phyloP scores from a whole-genome alignment of 192 early-diverging fungal genomes.

The Backusella liffmaniae region DNA sequence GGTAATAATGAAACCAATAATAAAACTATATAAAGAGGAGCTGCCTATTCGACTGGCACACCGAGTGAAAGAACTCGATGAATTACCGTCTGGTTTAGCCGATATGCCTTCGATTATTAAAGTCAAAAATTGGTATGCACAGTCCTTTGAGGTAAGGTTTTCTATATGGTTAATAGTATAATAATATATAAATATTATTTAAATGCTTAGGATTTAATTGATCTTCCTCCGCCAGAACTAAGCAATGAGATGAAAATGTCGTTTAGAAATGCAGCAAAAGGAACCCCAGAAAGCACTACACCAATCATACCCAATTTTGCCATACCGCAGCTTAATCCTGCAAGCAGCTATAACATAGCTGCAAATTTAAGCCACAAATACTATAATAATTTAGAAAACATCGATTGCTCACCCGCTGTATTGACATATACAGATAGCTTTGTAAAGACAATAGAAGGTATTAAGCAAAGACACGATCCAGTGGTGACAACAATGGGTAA shows the following conservation, averaged over 20 bases:
- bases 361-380: conserved; percentile 52
- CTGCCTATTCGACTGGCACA: conserved; percentile 91
- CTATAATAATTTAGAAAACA: conserved; percentile 53
- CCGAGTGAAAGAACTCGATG: conserved; percentile 92
- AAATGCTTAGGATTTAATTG: conserved; percentile 33
- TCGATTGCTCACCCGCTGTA: conserved; percentile 65
- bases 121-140: conserved; percentile 95
- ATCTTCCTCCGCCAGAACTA: conserved; percentile 28
- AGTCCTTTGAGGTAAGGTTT: conserved; percentile 70
- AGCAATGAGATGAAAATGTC: conserved; percentile 2
- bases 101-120: conserved; percentile 87
- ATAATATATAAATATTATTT: neutral
- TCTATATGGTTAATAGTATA: neutral
- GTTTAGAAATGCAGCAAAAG: conserved; percentile 7
- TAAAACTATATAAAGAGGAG: conserved; percentile 55
- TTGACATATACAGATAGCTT: conserved; percentile 79
- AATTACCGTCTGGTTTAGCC: conserved; percentile 79
- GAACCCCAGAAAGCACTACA: conserved; percentile 19
- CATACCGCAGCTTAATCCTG: conserved; percentile 20
- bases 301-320: conserved; percentile 46
- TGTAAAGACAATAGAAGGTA: conserved; percentile 84
- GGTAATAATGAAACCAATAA: neutral
- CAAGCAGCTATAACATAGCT: neutral
- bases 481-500: conserved; percentile 83
- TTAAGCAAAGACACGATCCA: conserved; percentile 91